phyloP scores from a whole-genome alignment of 192 early-diverging fungal genomes.

The Gaertneriomyces semiglobifer region DNA sequence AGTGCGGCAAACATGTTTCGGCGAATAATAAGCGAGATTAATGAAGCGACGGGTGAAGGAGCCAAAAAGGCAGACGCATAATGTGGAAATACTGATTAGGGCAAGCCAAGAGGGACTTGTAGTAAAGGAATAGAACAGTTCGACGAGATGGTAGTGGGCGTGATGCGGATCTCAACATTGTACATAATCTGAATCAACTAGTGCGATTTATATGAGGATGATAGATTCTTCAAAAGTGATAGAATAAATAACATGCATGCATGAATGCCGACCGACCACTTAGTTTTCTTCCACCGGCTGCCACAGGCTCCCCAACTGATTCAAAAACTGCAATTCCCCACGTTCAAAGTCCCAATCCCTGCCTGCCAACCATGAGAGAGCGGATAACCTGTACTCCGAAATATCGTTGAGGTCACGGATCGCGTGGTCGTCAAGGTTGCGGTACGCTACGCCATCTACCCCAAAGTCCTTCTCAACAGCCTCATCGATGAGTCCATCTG shows the following conservation, averaged over 20 bases:
- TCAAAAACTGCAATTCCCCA: constrained; percentile 49
- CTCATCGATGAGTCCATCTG: constrained; percentile 36
- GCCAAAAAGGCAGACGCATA: too few species aligned
- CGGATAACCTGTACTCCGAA: constrained; percentile 53
- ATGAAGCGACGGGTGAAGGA: too few species aligned
- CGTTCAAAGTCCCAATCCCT: constrained; percentile 49
- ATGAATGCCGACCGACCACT: not conserved
- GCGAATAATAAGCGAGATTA: constrained; percentile 1
- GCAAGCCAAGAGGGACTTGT: too few species aligned
- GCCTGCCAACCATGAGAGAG: constrained; percentile 53
- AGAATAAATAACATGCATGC: not conserved
- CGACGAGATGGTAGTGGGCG: too few species aligned
- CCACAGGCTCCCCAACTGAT: constrained; percentile 56
- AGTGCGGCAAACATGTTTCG: constrained; percentile 3
- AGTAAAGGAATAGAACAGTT: too few species aligned
- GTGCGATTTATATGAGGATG: too few species aligned
- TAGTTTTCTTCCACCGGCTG: constrained; percentile 32
- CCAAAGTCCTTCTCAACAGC: constrained; percentile 51
- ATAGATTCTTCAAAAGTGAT: too few species aligned
- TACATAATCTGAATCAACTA: too few species aligned
- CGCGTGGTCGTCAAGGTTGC: constrained; percentile 25
- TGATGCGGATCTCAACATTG: too few species aligned
- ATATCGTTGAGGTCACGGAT: constrained; percentile 34
- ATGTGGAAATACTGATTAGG: too few species aligned
- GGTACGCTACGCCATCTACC: constrained; percentile 33